Evolutionary conservation across 257 asterid species (phyloP).

Genomic region (Primulina tabacum): DNA sequence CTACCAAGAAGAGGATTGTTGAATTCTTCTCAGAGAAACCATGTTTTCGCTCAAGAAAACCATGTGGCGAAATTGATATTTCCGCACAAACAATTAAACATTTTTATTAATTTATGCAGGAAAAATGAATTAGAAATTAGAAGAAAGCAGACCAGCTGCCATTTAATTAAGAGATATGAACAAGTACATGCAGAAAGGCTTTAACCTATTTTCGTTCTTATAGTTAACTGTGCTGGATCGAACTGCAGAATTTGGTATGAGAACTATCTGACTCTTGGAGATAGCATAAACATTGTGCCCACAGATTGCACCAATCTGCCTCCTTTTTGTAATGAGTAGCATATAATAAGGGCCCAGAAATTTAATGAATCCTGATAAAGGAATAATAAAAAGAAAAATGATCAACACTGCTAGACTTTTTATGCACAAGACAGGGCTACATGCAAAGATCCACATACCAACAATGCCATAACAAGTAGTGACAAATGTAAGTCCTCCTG

Average conservation of each 20-base stretch:
- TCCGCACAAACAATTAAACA: constrained; percentile 1
- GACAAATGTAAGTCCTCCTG: constrained; percentile 90
- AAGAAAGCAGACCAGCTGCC: constrained; percentile 12
- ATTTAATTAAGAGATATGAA: constrained; percentile 14
- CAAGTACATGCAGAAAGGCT: constrained; percentile 21
- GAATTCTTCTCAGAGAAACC: background rate
- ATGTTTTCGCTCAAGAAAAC: background rate
- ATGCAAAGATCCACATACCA: constrained; percentile 49
- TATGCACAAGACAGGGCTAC: constrained; percentile 14
- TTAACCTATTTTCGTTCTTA: constrained; percentile 80
- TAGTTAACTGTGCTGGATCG: constrained; percentile 54
- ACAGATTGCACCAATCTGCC: constrained; percentile 80
- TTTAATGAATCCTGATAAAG: constrained; percentile 73
- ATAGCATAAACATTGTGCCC: constrained; percentile 83
- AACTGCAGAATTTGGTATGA: constrained; percentile 69
- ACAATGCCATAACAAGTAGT: constrained; percentile 95
- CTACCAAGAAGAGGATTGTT: background rate
- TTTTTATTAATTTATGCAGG: background rate
- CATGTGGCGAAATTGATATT: background rate
- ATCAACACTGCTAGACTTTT: constrained; percentile 14
- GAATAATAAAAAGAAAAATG: constrained; percentile 22
- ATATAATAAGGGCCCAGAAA: constrained; percentile 92
- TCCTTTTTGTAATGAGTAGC: constrained; percentile 88
- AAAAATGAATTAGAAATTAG: background rate
- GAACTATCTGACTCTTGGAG: constrained; percentile 74